Conservation (phyloP, 768 basidiomycete genomes). For the Boletus huronensis region DNA sequence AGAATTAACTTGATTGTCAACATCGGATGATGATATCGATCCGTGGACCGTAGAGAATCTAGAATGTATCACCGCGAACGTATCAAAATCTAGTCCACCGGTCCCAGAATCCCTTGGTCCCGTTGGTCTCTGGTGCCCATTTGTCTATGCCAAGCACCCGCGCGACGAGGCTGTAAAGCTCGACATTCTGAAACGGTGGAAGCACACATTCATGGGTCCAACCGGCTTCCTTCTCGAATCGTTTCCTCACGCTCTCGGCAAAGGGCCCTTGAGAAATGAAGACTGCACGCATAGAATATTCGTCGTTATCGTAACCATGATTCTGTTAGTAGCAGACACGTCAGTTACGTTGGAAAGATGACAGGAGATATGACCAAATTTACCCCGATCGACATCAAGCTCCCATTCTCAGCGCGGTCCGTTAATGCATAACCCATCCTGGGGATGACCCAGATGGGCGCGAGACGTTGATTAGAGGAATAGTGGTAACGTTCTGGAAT, state of each 20-base stretch:
- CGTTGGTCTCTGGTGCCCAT: slow-evolving; percentile 62
- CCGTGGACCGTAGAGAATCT: neutral
- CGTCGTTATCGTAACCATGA: slow-evolving; percentile 84
- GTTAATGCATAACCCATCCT: slow-evolving; percentile 77
- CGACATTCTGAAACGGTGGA: slow-evolving; percentile 75
- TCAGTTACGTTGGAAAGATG: neutral
- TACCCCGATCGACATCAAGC: slow-evolving; percentile 65
- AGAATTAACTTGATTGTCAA: neutral
- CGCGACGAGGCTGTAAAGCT: slow-evolving; percentile 78
- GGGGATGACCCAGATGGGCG: slow-evolving; percentile 80
- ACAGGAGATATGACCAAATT: neutral
- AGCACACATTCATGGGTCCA: slow-evolving; percentile 52
- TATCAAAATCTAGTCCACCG: slow-evolving; percentile 31
- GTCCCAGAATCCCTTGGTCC: slow-evolving; percentile 81
- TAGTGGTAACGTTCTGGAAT: slow-evolving; percentile 85
- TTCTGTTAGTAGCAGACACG: slow-evolving; percentile 42
- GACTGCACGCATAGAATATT: slow-evolving; percentile 75
- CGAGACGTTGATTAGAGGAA: slow-evolving; percentile 62
- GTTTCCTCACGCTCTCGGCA: slow-evolving; percentile 33
- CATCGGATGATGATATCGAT: neutral
- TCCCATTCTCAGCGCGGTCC: slow-evolving; percentile 53
- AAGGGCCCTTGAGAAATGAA: slow-evolving; percentile 91
- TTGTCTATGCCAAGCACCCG: slow-evolving; percentile 62
- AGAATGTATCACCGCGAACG: neutral
- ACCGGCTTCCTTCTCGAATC: slow-evolving; percentile 10